Percentiles rank a stretch among this genome's conserved stretches.
These are phyloP conservation scores for Gloeophyllum trabeum DNA, from an alignment of 768 basidiomycete genomes.

Conservation along the genomic window DNA sequence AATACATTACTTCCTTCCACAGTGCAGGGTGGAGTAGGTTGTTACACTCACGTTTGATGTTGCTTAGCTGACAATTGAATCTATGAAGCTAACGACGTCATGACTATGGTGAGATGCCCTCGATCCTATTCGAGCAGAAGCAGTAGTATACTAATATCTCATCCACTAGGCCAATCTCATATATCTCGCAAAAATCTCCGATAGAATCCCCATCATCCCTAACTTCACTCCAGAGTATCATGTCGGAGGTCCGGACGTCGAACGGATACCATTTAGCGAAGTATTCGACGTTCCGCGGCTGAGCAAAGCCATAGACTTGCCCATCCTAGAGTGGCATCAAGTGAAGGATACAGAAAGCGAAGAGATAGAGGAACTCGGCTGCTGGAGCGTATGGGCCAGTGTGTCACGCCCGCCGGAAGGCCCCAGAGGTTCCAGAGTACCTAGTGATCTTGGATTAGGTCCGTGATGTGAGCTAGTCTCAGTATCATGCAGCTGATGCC, in stretches of 20 bases:
- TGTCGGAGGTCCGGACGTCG: constrained; percentile 30
- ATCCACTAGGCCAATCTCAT: constrained; percentile 39
- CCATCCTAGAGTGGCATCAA: constrained; percentile 54
- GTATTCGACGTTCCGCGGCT: constrained; percentile 51
- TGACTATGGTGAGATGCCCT: constrained; percentile 7
- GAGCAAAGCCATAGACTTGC: constrained; percentile 26
- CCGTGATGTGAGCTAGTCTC: too few species aligned
- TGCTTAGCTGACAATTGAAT: neutral
- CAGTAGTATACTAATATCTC: neutral
- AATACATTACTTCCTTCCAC: constrained; percentile 12
- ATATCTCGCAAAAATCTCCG: constrained; percentile 46
- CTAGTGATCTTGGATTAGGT: too few species aligned
- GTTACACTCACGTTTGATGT: neutral
- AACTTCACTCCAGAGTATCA: constrained; percentile 45
- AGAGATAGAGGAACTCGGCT: constrained; percentile 16
- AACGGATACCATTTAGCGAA: constrained; percentile 42
- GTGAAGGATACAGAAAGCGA: constrained; percentile 37
- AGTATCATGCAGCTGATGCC: too few species aligned
- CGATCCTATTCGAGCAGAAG: constrained; percentile 13
- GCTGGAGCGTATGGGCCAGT: constrained; percentile 13
- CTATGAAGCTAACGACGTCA: constrained; percentile 11
- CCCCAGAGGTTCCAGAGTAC: neutral
- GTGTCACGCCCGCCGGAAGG: constrained; percentile 8
- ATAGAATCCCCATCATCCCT: constrained; percentile 46
- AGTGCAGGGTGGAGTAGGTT: constrained; percentile 12